These are phyloP conservation scores for Rosa multiflora DNA, from an alignment of 306 rosid genomes.

Conservation along the genomic window DNA sequence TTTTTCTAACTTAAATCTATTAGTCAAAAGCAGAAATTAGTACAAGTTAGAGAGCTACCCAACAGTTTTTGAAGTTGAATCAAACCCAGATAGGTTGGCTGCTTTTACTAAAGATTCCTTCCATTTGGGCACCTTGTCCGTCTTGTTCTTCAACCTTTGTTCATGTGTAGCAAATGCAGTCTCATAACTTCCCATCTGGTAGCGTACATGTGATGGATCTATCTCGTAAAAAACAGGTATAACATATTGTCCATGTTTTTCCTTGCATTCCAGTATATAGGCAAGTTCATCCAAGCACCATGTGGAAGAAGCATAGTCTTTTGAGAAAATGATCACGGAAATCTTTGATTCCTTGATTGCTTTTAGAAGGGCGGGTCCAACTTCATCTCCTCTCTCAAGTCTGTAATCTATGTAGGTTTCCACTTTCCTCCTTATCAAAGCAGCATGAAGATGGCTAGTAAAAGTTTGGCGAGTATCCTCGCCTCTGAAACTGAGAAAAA, in stretches of 20 bases:
- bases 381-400: conserved; percentile 12
- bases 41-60: background rate
- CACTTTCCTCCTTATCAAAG: background rate
- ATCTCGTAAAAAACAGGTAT: background rate
- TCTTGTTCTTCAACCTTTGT: too few relatives aligned
- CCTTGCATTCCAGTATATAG: conserved; percentile 3
- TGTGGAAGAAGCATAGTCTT: conserved; percentile 14
- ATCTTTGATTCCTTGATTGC: conserved; percentile 12
- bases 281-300: conserved; percentile 30
- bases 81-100: conserved; percentile 4
- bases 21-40: background rate
- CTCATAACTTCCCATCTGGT: background rate
- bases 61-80: background rate
- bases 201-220: conserved; percentile 2
- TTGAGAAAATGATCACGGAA: conserved; percentile 16
- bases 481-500: too few relatives aligned
- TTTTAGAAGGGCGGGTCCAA: background rate
- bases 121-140: background rate
- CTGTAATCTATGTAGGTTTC: conserved; percentile 4
- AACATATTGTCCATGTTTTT: background rate
- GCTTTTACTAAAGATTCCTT: background rate
- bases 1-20: background rate
- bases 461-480: too few relatives aligned
- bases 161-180: background rate
- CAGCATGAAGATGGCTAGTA: too few relatives aligned